Base-by-base conservation (phyloP, 495 filamentous ascomycete species). In the Parathielavia hyrcaniae region DNA sequence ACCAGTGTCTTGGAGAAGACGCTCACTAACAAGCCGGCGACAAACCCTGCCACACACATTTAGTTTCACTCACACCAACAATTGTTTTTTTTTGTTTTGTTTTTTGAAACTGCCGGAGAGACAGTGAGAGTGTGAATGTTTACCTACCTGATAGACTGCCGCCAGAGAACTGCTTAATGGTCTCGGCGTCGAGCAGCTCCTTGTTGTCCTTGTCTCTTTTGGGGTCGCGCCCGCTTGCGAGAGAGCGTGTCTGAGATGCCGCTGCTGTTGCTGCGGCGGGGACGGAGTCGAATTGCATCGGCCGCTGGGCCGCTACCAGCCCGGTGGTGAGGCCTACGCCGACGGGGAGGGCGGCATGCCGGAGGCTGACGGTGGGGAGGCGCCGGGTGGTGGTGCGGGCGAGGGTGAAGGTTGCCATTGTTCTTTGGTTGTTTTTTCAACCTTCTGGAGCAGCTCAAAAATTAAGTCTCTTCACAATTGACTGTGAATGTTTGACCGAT, bases 1-100 rank as follows among this genome's bases (percentile, higher is more conserved):
- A 88, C 86, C 63, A 95, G 68, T 5, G 83, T 84, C 65, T 80
- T 81, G 45, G 87, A 91, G 70, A 95, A 92, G 41, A 86, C 79
- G 62, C 82, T 79, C 53, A 95, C 77, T 7, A 86, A 77, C 19
- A 92, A 66, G 4, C 90, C 90, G 0, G 79, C 80, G 39, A 86
- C 67, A 50, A 95, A 75, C 5, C 89, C 84, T 85, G 41, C 7
- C 22, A 16, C 0, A 12, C 32, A 13, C 11, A 49, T 41, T n/a
- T 41, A n/a, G n/a, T 20, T 32, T 10, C 19, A 45, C 2, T 10
- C 30, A 35, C 30, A 16, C 2, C 20, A 14, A n/a, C n/a, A n/a
- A n/a, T n/a, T n/a, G n/a, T n/a, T n/a, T n/a, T n/a, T n/a, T n/a
- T n/a, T n/a, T n/a, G n/a, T n/a, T n/a, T n/a, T n/a, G n/a, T n/a